Conservation (phyloP, 805 yeast species). For the Isabelozyma pseudorhagii region DNA sequence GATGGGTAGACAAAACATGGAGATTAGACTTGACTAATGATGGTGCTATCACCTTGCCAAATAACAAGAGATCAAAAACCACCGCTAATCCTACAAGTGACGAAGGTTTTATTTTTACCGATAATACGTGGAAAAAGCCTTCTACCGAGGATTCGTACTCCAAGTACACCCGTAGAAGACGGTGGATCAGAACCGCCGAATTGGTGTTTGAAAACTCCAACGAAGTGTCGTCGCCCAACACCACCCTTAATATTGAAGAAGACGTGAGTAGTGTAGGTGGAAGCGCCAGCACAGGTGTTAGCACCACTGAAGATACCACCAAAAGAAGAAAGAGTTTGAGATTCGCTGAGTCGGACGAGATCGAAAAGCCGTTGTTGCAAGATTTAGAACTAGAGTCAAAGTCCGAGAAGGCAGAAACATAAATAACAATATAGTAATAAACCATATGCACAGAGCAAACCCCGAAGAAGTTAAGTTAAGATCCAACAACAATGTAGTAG, state of each 20-base stretch:
- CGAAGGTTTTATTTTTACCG: constrained; percentile 86
- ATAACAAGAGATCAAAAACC: constrained; percentile 51
- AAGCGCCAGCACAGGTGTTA: background rate
- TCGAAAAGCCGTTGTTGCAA: background rate
- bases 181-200: constrained; percentile 96
- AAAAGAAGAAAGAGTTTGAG: constrained; percentile 41
- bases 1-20: constrained; percentile 96
- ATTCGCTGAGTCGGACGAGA: constrained; percentile 32
- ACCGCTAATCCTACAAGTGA: constrained; percentile 71
- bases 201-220: constrained; percentile 42
- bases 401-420: background rate
- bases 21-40: constrained; percentile 84
- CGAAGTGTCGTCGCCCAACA: background rate
- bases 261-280: background rate
- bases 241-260: background rate
- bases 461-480: too few species aligned
- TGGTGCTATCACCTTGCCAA: constrained; percentile 72
- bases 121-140: constrained; percentile 93
- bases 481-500: too few species aligned
- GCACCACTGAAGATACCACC: constrained; percentile 5
- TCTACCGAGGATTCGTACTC: constrained; percentile 83
- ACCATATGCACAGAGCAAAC: background rate
- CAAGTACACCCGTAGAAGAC: constrained; percentile 88
- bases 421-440: background rate
- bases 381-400: too few species aligned